Evolutionary conservation across 2,329 filamentous ascomycete species (phyloP).

Genomic region (Fusarium continuum): DNA sequence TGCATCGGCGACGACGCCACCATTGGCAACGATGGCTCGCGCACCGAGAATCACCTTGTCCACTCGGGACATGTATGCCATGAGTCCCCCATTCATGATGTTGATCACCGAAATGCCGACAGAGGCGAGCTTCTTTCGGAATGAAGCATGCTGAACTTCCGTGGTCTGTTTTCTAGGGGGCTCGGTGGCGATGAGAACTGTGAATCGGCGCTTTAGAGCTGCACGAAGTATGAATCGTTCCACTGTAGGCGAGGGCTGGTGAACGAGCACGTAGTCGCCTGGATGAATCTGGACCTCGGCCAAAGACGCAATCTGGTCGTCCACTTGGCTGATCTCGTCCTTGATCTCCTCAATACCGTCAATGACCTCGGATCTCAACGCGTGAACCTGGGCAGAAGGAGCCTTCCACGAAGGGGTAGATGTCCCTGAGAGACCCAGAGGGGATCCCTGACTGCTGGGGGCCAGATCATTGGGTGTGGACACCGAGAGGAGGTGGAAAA

Average conservation of each 20-base stretch:
- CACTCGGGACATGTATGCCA: slow-evolving; percentile 93
- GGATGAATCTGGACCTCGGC: slow-evolving; percentile 93
- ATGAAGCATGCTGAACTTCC: slow-evolving; percentile 58
- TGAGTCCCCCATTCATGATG: slow-evolving; percentile 84
- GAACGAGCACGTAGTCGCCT: slow-evolving; percentile 90
- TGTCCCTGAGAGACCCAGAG: slow-evolving; percentile 58
- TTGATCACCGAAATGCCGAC: slow-evolving; percentile 84
- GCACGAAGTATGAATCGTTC: slow-evolving; percentile 90
- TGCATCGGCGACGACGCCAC: slow-evolving; percentile 82
- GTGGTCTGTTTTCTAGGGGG: slow-evolving; percentile 51
- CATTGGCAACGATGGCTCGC: slow-evolving; percentile 87
- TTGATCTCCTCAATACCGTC: slow-evolving; percentile 95
- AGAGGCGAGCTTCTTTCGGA: slow-evolving; percentile 81
- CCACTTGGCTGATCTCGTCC: slow-evolving; percentile 91
- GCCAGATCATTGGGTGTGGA: slow-evolving; percentile 60
- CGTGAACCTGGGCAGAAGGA: slow-evolving; percentile 63
- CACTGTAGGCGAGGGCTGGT: slow-evolving; percentile 85
- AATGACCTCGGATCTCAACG: slow-evolving; percentile 89
- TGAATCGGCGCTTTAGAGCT: slow-evolving; percentile 89
- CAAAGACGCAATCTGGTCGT: slow-evolving; percentile 89
- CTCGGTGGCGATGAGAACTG: slow-evolving; percentile 82
- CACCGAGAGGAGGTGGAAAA: slow-evolving; percentile 88
- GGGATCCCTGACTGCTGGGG: slow-evolving; percentile 53
- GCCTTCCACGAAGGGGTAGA: slow-evolving; percentile 58
- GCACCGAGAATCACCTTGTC: slow-evolving; percentile 95